Evolutionary conservation across 306 rosid species (phyloP).

Genomic region (Cajanus cajan): DNA sequence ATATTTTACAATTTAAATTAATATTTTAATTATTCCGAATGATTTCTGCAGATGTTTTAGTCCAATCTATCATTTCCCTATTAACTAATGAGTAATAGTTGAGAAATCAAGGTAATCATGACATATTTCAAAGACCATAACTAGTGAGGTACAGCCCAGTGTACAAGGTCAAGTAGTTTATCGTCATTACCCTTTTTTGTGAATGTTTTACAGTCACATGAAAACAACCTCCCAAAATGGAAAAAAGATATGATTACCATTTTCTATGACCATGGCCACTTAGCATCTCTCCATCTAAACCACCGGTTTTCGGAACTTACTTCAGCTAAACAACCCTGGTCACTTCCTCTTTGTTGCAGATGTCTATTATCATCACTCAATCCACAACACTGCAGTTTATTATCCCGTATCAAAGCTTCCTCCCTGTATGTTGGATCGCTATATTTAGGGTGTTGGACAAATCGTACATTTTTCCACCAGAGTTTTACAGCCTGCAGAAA

Average conservation of each 20-base stretch:
- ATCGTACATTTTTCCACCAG: conserved; percentile 88
- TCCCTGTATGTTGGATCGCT: conserved; percentile 58
- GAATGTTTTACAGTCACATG: too few relatives aligned
- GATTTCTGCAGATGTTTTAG: too few relatives aligned
- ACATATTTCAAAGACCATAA: not conserved
- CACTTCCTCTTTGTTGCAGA: conserved; percentile 27
- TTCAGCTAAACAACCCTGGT: conserved; percentile 19
- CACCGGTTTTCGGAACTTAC: conserved; percentile 35
- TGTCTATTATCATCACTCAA: conserved; percentile 28
- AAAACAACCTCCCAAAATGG: too few relatives aligned
- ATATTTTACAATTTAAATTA: too few relatives aligned
- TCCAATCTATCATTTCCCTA: too few relatives aligned
- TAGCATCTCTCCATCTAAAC: conserved; percentile 75
- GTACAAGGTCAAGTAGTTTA: too few relatives aligned
- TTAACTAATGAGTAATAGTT: not conserved
- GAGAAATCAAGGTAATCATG: not conserved
- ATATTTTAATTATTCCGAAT: too few relatives aligned
- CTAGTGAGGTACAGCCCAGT: not conserved
- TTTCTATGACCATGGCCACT: conserved; percentile 85
- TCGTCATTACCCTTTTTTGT: too few relatives aligned
- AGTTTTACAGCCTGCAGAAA: conserved; percentile 67
- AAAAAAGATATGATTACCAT: not conserved
- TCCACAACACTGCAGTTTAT: conserved; percentile 55
- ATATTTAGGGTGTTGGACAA: conserved; percentile 81
- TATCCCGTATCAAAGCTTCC: conserved; percentile 64